Evolutionary conservation across 495 filamentous ascomycete species (phyloP), one percentile per base, ranked within the genome.

Genomic region (Tuber brumale): DNA sequence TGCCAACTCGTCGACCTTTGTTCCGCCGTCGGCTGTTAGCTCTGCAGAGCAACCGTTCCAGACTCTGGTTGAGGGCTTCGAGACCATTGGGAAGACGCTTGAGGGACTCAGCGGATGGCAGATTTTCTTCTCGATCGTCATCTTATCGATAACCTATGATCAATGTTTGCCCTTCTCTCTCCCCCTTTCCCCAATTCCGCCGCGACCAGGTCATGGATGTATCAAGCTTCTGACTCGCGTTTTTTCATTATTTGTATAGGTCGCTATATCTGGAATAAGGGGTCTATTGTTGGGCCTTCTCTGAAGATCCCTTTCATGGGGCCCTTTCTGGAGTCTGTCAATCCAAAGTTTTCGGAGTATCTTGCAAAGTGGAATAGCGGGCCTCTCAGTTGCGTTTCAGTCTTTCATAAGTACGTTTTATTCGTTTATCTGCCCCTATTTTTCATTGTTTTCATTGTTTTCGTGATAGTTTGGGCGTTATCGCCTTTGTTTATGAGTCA

Each of bases 261-360:
- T 85, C 91, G 87, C 81, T 99, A 98, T 84, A 87, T 96, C 80
- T 89, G 87, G 82, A 89, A 93, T 75, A 99, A 97, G 85, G 94
- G 93, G 44, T 87, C 89, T 5, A 97, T 99, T 82, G 88, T 88
- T 69, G 95, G 95, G 42, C 93, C 94, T 37, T 77, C 89, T 69
- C 92, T 87, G 86, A 99, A 99, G 85, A 87, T 93, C 69, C 95
- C 95, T 31, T 97, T 99, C 82, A 95, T 97, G 85, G 95, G 95
- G 31, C 95, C 95, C 14, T 99, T 99, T 85, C 88, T 98, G 66
- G 85, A 97, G 83, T 97, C 94, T 27, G 86, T 99, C 72, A 91
- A 97, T 82, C 95, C 95, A 70, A 93, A 95, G 76, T 97, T 97
- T 85, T 89, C 90, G 76, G 89, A 93, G 81, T 99, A 99, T 85